Conservation (phyloP, 1,284 basidiomycete species). For the Laetiporus sulphureus region DNA sequence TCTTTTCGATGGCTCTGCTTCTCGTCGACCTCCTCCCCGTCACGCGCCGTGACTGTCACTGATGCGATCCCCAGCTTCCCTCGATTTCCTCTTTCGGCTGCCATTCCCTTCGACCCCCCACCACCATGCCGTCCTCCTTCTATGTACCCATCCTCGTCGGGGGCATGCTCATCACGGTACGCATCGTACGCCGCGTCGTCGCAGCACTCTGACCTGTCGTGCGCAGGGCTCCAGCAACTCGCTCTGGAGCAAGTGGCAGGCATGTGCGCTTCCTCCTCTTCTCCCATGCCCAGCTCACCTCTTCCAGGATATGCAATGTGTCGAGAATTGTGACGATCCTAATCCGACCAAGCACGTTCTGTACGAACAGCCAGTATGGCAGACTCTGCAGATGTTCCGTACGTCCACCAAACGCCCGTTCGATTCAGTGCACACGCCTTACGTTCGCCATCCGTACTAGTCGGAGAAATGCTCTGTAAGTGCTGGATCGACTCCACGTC, state of each 20-base stretch:
- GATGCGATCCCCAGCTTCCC: neutral
- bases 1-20: conserved; percentile 2
- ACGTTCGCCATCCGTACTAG: conserved; percentile 37
- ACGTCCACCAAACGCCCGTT: conserved; percentile 31
- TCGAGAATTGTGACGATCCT: conserved; percentile 76
- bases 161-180: conserved; percentile 77
- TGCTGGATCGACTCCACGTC: conserved; percentile 18
- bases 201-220: conserved; percentile 12
- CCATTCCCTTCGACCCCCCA: conserved; percentile 2
- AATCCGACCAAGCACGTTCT: conserved; percentile 52
- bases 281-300: conserved; percentile 10
- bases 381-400: conserved; percentile 92
- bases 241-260: conserved; percentile 79
- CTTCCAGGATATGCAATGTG: conserved; percentile 86
- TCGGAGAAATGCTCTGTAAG: conserved; percentile 90
- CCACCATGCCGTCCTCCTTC: conserved; percentile 28
- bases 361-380: conserved; percentile 92
- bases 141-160: conserved; percentile 50
- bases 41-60: conserved; percentile 2
- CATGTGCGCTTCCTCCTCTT: conserved; percentile 13
- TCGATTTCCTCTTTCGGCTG: neutral
- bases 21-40: conserved; percentile 2
- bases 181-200: neutral
- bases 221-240: conserved; percentile 71
- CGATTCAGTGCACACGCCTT: conserved; percentile 20